Base-by-base conservation (phyloP, 1,284 basidiomycete genomes). In the Heterobasidion parviporum region DNA sequence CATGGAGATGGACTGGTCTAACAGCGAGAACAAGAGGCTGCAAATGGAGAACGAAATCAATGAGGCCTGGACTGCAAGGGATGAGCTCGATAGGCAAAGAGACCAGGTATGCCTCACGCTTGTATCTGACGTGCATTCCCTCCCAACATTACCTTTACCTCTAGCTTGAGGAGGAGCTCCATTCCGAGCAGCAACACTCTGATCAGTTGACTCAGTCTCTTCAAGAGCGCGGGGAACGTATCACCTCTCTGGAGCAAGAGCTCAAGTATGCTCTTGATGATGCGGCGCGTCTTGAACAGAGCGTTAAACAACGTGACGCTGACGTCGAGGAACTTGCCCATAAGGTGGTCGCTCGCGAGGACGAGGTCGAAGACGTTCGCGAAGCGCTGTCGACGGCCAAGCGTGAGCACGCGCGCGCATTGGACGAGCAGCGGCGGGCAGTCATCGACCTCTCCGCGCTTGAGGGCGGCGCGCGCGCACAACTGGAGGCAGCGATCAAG, bases 1-100 rank as follows among this genome's bases (percentile, higher is more conserved):
- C 32, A 74, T 85, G 68, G 84, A 87, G 61, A 57, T 67, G 15
- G 80, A 82, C 52, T 82, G 75, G 75, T 76, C 73, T 33, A 77
- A 81, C 49, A 72, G 67, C 57, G 82, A 85, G 66, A 80, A 76
- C 60, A 74, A 70, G 67, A 78, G 73, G 58, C 67, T 64, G 7
- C 79, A 83, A 56, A 67, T 85, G 1, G 82, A 86, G 62, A 66
- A 66, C 34, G 77, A 85, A 56, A 57, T 81, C 34, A 74, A 80
- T 51, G 78, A 80, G 50, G 62, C 76, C 1, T 78, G 74, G 73
- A 68, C 70, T 8, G 65, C 68, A 36, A 81, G 75, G 62, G 77
- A 81, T 33, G 72, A 72, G 15, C 63, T 81, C 8, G 81, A 84
- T 64, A 74, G 72, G 59, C 80, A 85, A 61, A 73, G 73, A n/a